Evolutionary conservation across 768 basidiomycete genomes (phyloP).

Genomic region (Auriculariales sp.): DNA sequence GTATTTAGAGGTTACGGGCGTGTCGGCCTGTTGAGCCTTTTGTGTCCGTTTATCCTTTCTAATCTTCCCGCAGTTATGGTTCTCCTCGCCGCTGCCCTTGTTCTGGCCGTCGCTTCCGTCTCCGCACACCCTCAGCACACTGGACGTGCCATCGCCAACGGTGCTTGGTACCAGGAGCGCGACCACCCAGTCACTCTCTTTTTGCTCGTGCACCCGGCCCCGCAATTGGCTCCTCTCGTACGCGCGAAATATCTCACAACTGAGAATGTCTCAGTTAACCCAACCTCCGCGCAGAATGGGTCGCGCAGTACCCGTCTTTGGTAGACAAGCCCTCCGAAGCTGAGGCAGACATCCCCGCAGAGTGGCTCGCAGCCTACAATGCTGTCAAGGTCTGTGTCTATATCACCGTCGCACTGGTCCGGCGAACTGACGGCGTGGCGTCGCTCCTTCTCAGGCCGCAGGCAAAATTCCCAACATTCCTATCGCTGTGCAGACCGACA

Average conservation of each 20-base stretch:
- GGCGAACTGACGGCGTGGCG: conserved; percentile 52
- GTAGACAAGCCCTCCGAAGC: not conserved
- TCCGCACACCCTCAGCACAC: conserved; percentile 9
- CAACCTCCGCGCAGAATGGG: conserved; percentile 45
- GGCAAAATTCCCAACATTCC: conserved; percentile 62
- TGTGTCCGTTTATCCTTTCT: too few species aligned
- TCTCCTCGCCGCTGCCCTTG: not conserved
- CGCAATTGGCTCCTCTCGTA: conserved; percentile 51
- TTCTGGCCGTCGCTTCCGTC: not conserved
- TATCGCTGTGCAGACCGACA: conserved; percentile 13
- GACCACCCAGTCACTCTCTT: conserved; percentile 57
- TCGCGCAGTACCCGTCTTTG: conserved; percentile 37
- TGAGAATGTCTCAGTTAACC: not conserved
- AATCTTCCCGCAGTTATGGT: too few species aligned
- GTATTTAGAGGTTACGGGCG: too few species aligned
- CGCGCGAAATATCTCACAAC: conserved; percentile 9
- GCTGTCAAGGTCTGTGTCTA: too few species aligned
- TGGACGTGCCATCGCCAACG: conserved; percentile 13
- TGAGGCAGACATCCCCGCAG: not conserved
- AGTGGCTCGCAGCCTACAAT: conserved; percentile 11
- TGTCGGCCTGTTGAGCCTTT: too few species aligned
- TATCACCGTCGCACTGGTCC: conserved; percentile 41
- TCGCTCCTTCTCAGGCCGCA: conserved; percentile 46
- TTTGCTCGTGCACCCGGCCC: conserved; percentile 28
- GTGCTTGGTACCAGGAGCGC: conserved; percentile 46